Evolutionary conservation across 2,329 filamentous ascomycete genomes (phyloP), one percentile per base, ranked within the genome.

Genomic region (Trichoderma breve): DNA sequence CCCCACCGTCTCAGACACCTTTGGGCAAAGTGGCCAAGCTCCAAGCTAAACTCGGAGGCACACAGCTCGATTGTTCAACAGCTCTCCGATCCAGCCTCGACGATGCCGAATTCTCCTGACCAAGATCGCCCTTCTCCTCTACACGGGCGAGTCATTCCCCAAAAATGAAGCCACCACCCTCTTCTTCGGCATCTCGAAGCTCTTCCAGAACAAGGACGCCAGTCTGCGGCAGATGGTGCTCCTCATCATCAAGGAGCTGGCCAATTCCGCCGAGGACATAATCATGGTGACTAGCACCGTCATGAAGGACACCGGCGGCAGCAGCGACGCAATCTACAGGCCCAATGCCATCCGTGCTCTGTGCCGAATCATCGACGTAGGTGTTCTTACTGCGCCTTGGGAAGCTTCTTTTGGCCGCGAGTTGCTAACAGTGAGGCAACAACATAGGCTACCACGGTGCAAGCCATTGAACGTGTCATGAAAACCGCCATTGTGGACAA

Each of bases 211-310:
- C 85, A 98, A 98, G 84, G 96, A 99, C 91, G 93, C 95, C 79
- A 95, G 94, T 78, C 88, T 99, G 81, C 94, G 96, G 79, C 96
- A 99, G 87, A 98, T 98, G 95, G 95, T 99, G 66, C 97, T 98
- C 85, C 88, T 98, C 76, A 91, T 98, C 81, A 93, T 98, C 86
- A 99, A 98, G 89, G 96, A 99, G 88, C 88, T 99, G 79, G 94
- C 95, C 76, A 90, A 91, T 82, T 97, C 94, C 28, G 96, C 96
- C 72, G 94, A 98, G 85, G 96, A 99, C 87, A 97, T 98, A 75
- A 99, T 99, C 82, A 98, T 99, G 96, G 96, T 98, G 74, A 99
- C 96, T 21, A 97, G 94, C 84, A 98, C 95, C 77, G 98, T 99
- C 78, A 99, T 98, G 96, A 99, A 99, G 87, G 96, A 99, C 82